Conservation (phyloP, 768 basidiomycete genomes). For the Boletus sensibilis region DNA sequence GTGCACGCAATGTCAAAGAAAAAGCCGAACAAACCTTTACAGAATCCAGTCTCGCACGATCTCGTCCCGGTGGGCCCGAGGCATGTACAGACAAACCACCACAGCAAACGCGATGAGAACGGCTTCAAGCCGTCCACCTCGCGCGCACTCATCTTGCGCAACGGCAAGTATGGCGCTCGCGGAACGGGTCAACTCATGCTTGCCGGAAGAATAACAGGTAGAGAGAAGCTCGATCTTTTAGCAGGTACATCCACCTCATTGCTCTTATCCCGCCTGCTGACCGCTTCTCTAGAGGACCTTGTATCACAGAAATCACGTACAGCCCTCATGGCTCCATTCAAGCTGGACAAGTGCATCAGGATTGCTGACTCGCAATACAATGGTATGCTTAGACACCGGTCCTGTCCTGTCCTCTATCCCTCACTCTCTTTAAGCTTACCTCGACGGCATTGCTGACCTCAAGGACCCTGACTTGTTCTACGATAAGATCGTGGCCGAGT, state of each 20-base stretch:
- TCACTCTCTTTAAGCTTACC: constrained; percentile 45
- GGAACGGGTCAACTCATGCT: constrained; percentile 68
- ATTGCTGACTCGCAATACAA: constrained; percentile 74
- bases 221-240: constrained; percentile 77
- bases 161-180: constrained; percentile 69
- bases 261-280: neutral
- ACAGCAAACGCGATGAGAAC: constrained; percentile 46
- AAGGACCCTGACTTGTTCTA: constrained; percentile 66
- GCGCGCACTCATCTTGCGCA: constrained; percentile 72
- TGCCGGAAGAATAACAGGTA: constrained; percentile 61
- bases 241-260: constrained; percentile 49
- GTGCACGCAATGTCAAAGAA: constrained; percentile 33
- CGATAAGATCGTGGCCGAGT: constrained; percentile 53
- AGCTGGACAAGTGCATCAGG: constrained; percentile 57
- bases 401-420: constrained; percentile 2
- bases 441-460: constrained; percentile 68
- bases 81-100: constrained; percentile 40
- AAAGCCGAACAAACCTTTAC: constrained; percentile 16
- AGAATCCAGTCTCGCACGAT: constrained; percentile 33
- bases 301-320: constrained; percentile 48
- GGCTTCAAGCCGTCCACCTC: constrained; percentile 61
- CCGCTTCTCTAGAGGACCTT: constrained; percentile 57
- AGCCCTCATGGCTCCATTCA: constrained; percentile 64
- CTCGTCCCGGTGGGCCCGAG: constrained; percentile 57
- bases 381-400: constrained; percentile 41